These are phyloP conservation scores for Cercophora scortea DNA, from an alignment of 495 filamentous ascomycete species.

Conservation along the genomic window DNA sequence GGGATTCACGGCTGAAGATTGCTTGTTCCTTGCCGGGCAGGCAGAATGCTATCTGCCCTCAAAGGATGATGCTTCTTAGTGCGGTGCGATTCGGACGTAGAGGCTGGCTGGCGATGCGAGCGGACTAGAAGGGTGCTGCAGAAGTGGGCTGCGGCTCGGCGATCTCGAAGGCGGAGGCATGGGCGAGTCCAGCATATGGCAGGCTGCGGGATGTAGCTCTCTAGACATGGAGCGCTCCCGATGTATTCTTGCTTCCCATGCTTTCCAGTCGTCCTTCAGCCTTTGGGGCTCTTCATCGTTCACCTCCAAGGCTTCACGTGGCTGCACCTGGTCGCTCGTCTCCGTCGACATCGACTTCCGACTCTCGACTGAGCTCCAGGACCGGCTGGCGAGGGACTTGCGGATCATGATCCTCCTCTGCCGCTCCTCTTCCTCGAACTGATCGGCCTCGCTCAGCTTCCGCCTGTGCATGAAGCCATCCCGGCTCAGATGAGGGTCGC, in stretches of 20 bases:
- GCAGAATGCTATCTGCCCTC: neutral
- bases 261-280: conserved; percentile 24
- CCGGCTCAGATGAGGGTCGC: conserved; percentile 11
- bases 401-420: conserved; percentile 37
- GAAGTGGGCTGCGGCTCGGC: conserved; percentile 9
- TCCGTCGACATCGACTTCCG: neutral
- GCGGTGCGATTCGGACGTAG: neutral
- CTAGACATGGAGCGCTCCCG: conserved; percentile 17
- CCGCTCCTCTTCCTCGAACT: conserved; percentile 25
- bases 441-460: conserved; percentile 20
- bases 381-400: conserved; percentile 37
- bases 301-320: conserved; percentile 5
- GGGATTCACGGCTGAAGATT: too few relatives aligned
- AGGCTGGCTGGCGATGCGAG: neutral
- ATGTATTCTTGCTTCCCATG: conserved; percentile 20
- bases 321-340: conserved; percentile 3
- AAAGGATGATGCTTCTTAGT: neutral
- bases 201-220: conserved; percentile 17
- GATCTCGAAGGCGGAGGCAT: conserved; percentile 20
- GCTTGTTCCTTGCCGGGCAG: too few relatives aligned
- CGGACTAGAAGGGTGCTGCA: neutral
- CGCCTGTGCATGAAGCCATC: conserved; percentile 12
- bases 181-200: conserved; percentile 13
- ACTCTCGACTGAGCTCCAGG: conserved; percentile 12
- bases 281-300: conserved; percentile 10